Base-by-base conservation (phyloP, 805 yeast genomes). In the Scheffersomyces coipomensis region DNA sequence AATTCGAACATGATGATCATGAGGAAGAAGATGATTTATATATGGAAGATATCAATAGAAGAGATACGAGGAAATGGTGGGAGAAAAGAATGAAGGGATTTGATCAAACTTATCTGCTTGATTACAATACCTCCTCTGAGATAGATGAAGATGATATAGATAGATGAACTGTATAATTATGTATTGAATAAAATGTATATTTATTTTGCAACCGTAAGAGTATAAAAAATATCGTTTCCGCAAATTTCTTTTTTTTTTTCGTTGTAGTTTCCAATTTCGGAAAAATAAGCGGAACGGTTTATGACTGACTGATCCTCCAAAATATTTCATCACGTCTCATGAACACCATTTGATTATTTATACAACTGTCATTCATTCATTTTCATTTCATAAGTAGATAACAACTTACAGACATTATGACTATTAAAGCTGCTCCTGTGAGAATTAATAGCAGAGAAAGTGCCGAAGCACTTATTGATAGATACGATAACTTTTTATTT, bases 31-130 rank as follows among this genome's bases (percentile, higher is more conserved):
- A 53, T 3, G 66, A 60, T 31, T 90, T 93, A 7, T 83, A 78
- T 49, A 59, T 88, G 10, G 74, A 71, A 13, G 84, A 81, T 29
- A 56, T 85, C 23, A 79, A 83, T 53, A 60, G 61, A 2, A 75
- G 75, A 40, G 74, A 73, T 8, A 40, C 76, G 23, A 82, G 78
- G 56, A 60, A 66, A 40, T 73, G 77, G 76, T 75, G 81, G 81
- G 62, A 66, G 34, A 60, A 58, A 35, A 55, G 82, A 45, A 68
- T 43, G 70, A 62, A 65, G 13, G 45, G 56, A 7, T 55, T 60
- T 38, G 58, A 57, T 37, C 49, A 56, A 40, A 47, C 58, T 7
- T 56, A 58, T 40, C 42, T 47, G 3, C 50, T 34, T 2, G 19
- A 21, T 45, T 7, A 39, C 46, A 10, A 17, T 22, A 26, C 19